Base-by-base conservation (phyloP, 306 rosid species). In the Comarum palustre region DNA sequence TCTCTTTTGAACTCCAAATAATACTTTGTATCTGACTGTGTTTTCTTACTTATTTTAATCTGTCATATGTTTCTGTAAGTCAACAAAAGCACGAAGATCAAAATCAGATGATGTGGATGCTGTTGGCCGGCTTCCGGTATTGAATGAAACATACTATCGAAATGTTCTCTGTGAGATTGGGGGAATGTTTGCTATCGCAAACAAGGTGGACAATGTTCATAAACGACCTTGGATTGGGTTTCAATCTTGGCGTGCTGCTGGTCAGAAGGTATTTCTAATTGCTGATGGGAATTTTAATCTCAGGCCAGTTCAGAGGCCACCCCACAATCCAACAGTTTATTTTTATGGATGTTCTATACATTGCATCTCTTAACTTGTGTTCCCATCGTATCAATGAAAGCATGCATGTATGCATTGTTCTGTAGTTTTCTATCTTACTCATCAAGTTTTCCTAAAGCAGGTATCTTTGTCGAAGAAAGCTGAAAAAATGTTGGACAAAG, bases 161-260 rank as follows among this genome's bases (percentile, higher is more conserved):
- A 84, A 91, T 75, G 78, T 86, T 80, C 93, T 94, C 29, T 91
- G 99, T 80, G 97, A 94, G 86, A 86, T 90, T 80, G 97, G 95
- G 71, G 99, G 99, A 82, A 85, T 94, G 93, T 94, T 89, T 73
- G 89, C 99, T 72, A 90, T 89, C 83, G 97, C 97, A 73, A 88
- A 91, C 71, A 88, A 66, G 82, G 90, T 94, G 71, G 97, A 94
- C 80, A 79, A 70, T 80, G 73, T 94, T 83, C 99, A 94, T 77
- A 75, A 79, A 81, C 85, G 96, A 81, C 97, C 98, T 75, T 94
- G 99, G 99, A 90, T 94, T 78, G 99, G 99, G 81, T 94, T 94
- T 79, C 96, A 91, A 71, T 91, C 99, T 78, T 94, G 99, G 99
- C 99, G 77, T 68, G 99, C 99, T 67, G 90, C 95, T 84, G 96